Evolutionary conservation across 148 eudicot species (phyloP).

Genomic region (Salicornia ramosissima): DNA sequence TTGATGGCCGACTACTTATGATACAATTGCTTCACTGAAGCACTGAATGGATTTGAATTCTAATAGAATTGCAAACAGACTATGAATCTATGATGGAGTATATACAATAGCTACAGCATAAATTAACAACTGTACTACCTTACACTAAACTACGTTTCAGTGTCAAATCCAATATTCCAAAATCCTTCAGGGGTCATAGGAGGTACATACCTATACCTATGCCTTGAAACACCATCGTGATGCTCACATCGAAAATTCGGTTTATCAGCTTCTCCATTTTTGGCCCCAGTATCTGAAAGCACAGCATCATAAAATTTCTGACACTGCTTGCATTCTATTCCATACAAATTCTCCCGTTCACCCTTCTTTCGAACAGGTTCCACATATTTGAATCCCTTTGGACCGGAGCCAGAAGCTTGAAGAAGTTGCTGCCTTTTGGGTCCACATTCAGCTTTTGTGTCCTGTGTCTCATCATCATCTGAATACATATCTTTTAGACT

Average conservation of each 20-base stretch:
- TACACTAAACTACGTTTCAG: conserved; percentile 40
- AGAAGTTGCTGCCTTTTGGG: conserved; percentile 35
- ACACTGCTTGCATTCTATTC: conserved; percentile 92
- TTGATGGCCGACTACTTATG: too few relatives aligned
- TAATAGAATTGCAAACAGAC: not conserved
- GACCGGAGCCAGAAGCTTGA: conserved; percentile 35
- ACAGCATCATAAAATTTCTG: conserved; percentile 94
- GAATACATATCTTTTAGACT: conserved; percentile 31
- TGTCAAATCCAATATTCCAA: conserved; percentile 97
- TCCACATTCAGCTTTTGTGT: conserved; percentile 34
- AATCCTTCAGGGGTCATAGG: conserved; percentile 96
- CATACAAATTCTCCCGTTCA: conserved; percentile 71
- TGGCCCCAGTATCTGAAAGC: conserved; percentile 43
- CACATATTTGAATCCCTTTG: conserved; percentile 63
- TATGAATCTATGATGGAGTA: not conserved
- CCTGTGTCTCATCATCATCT: conserved; percentile 76
- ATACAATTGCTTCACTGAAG: too few relatives aligned
- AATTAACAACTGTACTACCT: not conserved
- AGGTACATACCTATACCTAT: conserved; percentile 80
- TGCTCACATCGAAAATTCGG: conserved; percentile 74
- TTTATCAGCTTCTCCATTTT: conserved; percentile 30
- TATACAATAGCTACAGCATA: not conserved
- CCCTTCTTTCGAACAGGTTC: conserved; percentile 86
- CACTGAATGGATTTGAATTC: not conserved
- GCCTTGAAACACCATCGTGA: conserved; percentile 91